phyloP scores from a whole-genome alignment of 768 basidiomycete genomes.

The Rhodotorula graminis region DNA sequence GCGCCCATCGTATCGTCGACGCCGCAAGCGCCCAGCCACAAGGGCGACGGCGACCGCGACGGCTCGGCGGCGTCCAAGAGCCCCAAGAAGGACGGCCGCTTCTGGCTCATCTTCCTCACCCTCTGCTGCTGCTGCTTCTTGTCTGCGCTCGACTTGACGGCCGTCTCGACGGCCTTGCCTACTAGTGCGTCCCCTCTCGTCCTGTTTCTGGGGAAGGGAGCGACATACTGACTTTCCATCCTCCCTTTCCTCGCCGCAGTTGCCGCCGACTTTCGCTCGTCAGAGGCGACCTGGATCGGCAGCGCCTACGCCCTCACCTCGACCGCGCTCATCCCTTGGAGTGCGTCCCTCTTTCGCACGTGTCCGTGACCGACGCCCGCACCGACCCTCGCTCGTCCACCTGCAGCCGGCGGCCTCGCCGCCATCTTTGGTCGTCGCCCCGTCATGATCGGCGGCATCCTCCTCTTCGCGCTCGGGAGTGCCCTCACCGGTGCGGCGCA shows the following conservation, averaged over 20 bases:
- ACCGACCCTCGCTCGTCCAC: neutral
- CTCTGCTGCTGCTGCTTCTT: slow-evolving; percentile 46
- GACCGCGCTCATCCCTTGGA: slow-evolving; percentile 51
- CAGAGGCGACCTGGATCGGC: slow-evolving; percentile 52
- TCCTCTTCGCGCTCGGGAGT: slow-evolving; percentile 48
- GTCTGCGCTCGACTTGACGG: slow-evolving; percentile 47
- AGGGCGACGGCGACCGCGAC: too few relatives aligned
- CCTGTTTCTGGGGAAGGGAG: too few relatives aligned
- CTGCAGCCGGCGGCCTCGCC: slow-evolving; percentile 49
- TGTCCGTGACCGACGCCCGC: too few relatives aligned
- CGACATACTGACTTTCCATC: neutral
- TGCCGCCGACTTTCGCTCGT: slow-evolving; percentile 44
- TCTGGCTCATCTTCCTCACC: slow-evolving; percentile 43
- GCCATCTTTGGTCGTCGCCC: slow-evolving; percentile 45
- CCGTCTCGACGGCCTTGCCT: slow-evolving; percentile 39
- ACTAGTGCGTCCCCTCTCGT: too few relatives aligned
- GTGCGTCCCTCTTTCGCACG: slow-evolving; percentile 24
- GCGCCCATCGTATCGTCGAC: too few relatives aligned
- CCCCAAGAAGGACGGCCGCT: neutral
- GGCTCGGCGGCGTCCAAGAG: too few relatives aligned
- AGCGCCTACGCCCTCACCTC: slow-evolving; percentile 51
- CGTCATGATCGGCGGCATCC: slow-evolving; percentile 37
- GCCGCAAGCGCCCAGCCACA: too few relatives aligned
- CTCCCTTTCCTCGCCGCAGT: slow-evolving; percentile 36
- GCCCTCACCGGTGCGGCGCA: slow-evolving; percentile 52